phyloP scores from a whole-genome alignment of 768 basidiomycete species.

The Phylloporus sp. region DNA sequence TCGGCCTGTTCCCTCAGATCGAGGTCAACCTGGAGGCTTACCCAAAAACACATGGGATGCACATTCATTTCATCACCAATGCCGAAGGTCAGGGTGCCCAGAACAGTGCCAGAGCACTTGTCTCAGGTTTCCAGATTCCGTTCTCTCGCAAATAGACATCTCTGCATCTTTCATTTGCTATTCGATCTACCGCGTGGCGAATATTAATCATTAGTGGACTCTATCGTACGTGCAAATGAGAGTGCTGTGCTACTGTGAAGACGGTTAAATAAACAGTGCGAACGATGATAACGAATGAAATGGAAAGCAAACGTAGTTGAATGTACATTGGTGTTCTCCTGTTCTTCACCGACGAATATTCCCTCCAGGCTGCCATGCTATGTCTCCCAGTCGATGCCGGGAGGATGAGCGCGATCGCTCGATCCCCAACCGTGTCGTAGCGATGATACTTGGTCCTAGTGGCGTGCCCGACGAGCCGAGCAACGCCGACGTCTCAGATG shows the following conservation, averaged over 20 bases:
- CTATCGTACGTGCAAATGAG: conserved; percentile 31
- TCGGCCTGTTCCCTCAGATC: conserved; percentile 92
- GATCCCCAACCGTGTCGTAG: conserved; percentile 29
- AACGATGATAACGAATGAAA: conserved; percentile 13
- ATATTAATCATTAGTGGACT: conserved; percentile 22
- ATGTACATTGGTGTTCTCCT: conserved; percentile 6
- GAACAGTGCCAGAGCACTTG: conserved; percentile 77
- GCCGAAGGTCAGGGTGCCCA: conserved; percentile 86
- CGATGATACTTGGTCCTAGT: conserved; percentile 11
- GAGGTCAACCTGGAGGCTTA: conserved; percentile 93
- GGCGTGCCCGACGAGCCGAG: conserved; percentile 18
- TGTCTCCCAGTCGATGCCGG: conserved; percentile 59
- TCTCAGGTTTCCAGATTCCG: conserved; percentile 92
- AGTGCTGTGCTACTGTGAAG: conserved; percentile 14
- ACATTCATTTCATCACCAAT: conserved; percentile 91
- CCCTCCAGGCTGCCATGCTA: conserved; percentile 47
- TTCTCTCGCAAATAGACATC: conserved; percentile 50
- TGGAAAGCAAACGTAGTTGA: conserved; percentile 6
- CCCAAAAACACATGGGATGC: conserved; percentile 83
- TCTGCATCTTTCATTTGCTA: neutral
- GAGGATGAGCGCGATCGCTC: conserved; percentile 37
- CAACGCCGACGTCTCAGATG: conserved; percentile 60
- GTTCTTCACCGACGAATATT: conserved; percentile 21
- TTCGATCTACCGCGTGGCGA: conserved; percentile 8
- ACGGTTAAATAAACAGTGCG: conserved; percentile 17